These are phyloP conservation scores for Penicillium sp. DNA, from an alignment of 2,329 filamentous ascomycete species.

Conservation along the genomic window DNA sequence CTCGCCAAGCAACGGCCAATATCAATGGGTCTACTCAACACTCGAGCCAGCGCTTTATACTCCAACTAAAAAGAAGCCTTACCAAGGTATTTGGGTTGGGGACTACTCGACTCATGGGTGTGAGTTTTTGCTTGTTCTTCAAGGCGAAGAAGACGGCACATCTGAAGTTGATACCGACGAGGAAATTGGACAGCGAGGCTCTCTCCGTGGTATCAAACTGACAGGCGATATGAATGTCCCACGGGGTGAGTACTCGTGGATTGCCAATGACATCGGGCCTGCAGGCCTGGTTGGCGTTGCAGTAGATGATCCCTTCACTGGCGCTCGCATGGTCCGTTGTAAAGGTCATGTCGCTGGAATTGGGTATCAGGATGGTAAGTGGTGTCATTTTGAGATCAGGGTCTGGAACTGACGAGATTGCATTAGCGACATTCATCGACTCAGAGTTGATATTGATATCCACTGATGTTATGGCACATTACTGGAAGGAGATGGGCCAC, in stretches of 20 bases:
- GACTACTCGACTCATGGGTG: constrained; percentile 87
- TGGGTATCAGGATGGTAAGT: constrained; percentile 72
- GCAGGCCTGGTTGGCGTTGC: constrained; percentile 65
- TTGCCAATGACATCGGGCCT: constrained; percentile 73
- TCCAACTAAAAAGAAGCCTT: constrained; percentile 77
- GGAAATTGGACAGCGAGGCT: constrained; percentile 60
- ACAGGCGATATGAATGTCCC: constrained; percentile 92
- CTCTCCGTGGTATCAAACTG: constrained; percentile 82
- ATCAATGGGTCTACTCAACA: constrained; percentile 68
- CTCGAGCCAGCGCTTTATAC: constrained; percentile 75
- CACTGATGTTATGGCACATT: constrained; percentile 74
- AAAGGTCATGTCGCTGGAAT: constrained; percentile 75
- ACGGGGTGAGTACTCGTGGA: constrained; percentile 79
- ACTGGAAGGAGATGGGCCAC: constrained; percentile 66
- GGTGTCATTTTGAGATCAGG: neutral
- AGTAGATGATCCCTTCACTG: constrained; percentile 69
- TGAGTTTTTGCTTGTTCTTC: constrained; percentile 82
- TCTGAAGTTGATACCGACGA: constrained; percentile 49
- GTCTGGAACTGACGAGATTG: constrained; percentile 12
- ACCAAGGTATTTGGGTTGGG: constrained; percentile 87
- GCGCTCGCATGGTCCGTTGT: constrained; percentile 71
- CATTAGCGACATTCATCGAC: constrained; percentile 61
- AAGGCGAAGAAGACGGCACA: constrained; percentile 56
- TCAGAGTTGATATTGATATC: constrained; percentile 78
- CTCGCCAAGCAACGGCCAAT: constrained; percentile 40